Base-by-base conservation (phyloP, 2,329 filamentous ascomycete species). In the Zelopaecilomyces penicillatus region DNA sequence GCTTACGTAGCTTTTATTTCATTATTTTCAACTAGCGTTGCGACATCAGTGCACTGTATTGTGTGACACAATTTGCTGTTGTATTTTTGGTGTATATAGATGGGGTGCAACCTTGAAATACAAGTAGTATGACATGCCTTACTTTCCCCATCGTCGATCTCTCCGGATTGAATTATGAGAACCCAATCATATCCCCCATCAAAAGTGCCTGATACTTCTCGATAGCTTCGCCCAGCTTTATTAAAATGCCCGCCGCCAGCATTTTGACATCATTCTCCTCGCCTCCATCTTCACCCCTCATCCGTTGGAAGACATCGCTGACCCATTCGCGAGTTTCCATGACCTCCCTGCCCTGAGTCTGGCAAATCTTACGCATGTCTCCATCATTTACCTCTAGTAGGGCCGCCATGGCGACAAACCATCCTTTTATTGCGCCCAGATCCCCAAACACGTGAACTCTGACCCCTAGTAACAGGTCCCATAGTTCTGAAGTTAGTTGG, bases 271-370 rank as follows among this genome's bases (percentile, higher is more conserved):
- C 81, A 47, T 85, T 86, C 60, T 93, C 87, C 59, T 95, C 84
- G 33, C 70, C 66, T 19, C 71, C 68, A 41, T 71, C 71, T 0
- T 69, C 69, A 0, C 74, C 74, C 30, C 70, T 66, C 6, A 67
- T 69, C 31, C 70, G 70, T 48, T 84, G 78, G 63, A 96, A 94
- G 2, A 96, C 76, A 44, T 73, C 72, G 37, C 80, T 75, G 2
- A 87, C 85, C 93, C 93, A 98, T 57, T 88, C 85, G 55, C 87
- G 79, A 48, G 87, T 85, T 72, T 97, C 91, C 42, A 95, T 74
- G 26, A 97, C 68, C 61, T 91, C 82, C 45, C 80, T 78, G 1
- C 85, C 82, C 54, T 88, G 79, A 46, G 83, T 78, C 47, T 82
- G 79, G 40, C 87, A 91, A 3, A 98, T 63, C 2, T 80, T 72